Percentiles rank a stretch among this genome's conserved stretches.
phyloP scores from a whole-genome alignment of 148 eudicot genomes.

The Arctostaphylos glauca region DNA sequence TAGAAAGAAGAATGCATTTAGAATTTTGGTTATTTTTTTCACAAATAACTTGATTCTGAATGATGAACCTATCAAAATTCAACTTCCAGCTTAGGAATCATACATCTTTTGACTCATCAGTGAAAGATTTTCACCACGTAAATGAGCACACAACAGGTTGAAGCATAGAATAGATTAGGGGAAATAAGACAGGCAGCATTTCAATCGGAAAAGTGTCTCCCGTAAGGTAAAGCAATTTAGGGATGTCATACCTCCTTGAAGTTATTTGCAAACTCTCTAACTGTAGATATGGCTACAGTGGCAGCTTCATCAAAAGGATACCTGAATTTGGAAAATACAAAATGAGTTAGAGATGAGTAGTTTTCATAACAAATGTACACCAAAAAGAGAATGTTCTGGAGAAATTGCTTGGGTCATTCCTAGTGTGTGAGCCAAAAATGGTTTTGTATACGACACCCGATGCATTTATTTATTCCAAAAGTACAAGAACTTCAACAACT shows the following conservation, averaged over 20 bases:
- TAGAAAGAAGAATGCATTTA: not conserved
- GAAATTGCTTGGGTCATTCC: not conserved
- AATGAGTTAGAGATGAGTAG: not conserved
- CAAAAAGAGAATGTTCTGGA: not conserved
- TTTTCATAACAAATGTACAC: not conserved
- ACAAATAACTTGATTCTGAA: not conserved
- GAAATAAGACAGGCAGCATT: not conserved
- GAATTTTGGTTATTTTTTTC: not conserved
- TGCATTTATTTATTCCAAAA: not conserved
- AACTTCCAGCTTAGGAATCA: not conserved
- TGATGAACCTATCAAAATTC: not conserved
- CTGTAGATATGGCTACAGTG: constrained; percentile 60
- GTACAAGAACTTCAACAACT: not conserved
- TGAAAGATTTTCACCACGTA: not conserved
- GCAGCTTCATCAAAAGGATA: constrained; percentile 92
- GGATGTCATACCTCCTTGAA: constrained; percentile 64
- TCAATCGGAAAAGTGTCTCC: not conserved
- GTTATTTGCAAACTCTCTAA: constrained; percentile 52
- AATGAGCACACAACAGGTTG: not conserved
- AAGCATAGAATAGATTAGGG: not conserved
- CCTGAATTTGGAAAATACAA: constrained; percentile 30
- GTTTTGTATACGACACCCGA: not conserved
- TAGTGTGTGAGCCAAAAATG: not conserved
- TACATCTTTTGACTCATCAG: not conserved
- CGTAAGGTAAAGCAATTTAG: not conserved